A percentile compares a stretch with the other conserved stretches of the same genome.
Conservation (phyloP, 2,329 filamentous ascomycete species). For the Capronia americana region DNA sequence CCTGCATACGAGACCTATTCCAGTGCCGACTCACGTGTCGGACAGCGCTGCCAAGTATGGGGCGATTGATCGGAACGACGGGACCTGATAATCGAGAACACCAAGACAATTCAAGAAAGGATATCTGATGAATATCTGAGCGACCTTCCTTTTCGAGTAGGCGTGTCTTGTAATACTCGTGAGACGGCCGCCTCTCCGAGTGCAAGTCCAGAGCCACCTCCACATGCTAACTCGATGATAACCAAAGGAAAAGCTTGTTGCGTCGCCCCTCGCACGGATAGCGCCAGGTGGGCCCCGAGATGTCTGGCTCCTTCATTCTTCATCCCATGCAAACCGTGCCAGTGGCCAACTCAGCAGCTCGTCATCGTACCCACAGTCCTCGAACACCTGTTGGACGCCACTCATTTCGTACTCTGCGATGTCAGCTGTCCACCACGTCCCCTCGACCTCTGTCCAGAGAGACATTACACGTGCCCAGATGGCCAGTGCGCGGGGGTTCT, state of each 20-base stretch:
- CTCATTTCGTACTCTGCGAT: conserved; percentile 11
- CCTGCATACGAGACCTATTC: background rate
- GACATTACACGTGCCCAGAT: conserved; percentile 12
- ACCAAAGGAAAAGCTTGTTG: background rate
- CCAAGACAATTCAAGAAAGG: background rate
- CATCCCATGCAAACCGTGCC: background rate
- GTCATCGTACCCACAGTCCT: conserved; percentile 9
- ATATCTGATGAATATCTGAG: background rate
- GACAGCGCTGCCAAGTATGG: background rate
- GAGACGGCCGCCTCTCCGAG: background rate
- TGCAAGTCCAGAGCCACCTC: background rate
- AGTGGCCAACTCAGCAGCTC: conserved; percentile 10
- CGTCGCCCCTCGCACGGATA: too few relatives aligned
- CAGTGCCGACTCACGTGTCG: too few relatives aligned
- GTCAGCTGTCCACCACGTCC: conserved; percentile 1
- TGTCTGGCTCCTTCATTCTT: background rate
- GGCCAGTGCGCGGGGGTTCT: conserved; percentile 2
- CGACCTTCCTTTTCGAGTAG: background rate
- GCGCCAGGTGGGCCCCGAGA: background rate
- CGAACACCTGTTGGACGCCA: conserved; percentile 4
- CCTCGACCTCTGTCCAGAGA: conserved; percentile 8
- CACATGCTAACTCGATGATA: background rate
- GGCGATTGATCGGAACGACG: background rate
- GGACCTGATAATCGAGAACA: background rate
- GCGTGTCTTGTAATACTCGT: background rate